Percentiles rank a stretch among this genome's conserved stretches.
Evolutionary conservation across 495 filamentous ascomycete species (phyloP).

Genomic region (Amniculicola lignicola): DNA sequence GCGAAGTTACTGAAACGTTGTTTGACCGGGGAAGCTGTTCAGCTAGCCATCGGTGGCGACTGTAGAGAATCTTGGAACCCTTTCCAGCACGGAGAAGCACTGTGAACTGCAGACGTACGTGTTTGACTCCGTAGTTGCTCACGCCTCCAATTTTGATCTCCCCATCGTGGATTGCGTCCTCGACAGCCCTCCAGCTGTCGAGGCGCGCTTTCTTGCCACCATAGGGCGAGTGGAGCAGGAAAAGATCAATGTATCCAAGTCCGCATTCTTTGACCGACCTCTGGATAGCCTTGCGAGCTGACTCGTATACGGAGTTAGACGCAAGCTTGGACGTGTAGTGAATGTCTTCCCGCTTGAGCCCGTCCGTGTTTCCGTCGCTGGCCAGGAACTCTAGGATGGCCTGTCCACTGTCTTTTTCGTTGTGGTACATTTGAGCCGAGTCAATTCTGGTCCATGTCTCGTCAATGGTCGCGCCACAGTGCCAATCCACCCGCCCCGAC

Average conservation of each 20-base stretch:
- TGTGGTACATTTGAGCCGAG: constrained; percentile 62
- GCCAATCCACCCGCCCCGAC: constrained; percentile 4
- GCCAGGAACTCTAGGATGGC: constrained; percentile 55
- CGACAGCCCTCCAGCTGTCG: constrained; percentile 63
- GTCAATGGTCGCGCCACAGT: constrained; percentile 12
- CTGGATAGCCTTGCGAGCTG: constrained; percentile 54
- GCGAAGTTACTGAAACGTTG: too few species aligned
- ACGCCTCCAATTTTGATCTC: constrained; percentile 61
- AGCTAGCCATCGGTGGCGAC: background rate
- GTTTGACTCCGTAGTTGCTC: constrained; percentile 65
- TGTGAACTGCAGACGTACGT: constrained; percentile 47
- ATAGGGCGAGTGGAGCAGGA: constrained; percentile 63
- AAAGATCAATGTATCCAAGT: constrained; percentile 68
- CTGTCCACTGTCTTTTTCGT: constrained; percentile 57
- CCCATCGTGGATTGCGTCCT: constrained; percentile 61
- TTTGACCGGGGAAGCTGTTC: background rate
- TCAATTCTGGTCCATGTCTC: constrained; percentile 47
- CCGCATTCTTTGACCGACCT: constrained; percentile 53
- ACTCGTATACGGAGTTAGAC: constrained; percentile 56
- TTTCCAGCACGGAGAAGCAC: background rate
- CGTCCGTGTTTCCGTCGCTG: constrained; percentile 41
- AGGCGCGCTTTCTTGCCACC: constrained; percentile 58
- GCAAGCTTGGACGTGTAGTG: constrained; percentile 68
- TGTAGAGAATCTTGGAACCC: background rate
- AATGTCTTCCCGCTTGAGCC: constrained; percentile 56